Evolutionary conservation across 306 rosid species (phyloP).

Genomic region (Begonia peltatifolia): DNA sequence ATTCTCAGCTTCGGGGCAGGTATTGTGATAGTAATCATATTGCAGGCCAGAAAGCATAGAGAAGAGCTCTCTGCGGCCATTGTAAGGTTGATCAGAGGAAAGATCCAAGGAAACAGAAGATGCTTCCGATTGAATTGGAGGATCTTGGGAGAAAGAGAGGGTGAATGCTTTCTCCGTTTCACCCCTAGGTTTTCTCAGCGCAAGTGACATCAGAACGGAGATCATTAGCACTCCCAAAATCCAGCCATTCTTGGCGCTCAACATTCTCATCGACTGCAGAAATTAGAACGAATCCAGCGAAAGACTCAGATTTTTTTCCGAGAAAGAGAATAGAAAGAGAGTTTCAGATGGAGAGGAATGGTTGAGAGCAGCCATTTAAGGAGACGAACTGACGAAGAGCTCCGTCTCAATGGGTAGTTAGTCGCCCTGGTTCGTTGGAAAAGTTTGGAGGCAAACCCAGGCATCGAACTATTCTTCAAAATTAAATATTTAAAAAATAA

Average conservation of each 20-base stretch:
- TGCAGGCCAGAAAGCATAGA: constrained; percentile 20
- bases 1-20: constrained; percentile 57
- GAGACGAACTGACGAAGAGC: no score
- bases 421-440: background rate
- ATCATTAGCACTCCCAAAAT: background rate
- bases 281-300: no score
- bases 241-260: background rate
- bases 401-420: background rate
- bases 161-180: background rate
- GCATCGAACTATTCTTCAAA: background rate
- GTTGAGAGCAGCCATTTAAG: no score
- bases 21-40: constrained; percentile 40
- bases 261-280: background rate
- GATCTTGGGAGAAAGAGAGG: background rate
- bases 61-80: constrained; percentile 10
- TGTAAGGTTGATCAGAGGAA: background rate
- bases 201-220: background rate
- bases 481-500: background rate
- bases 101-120: background rate
- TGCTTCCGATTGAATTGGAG: background rate
- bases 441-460: background rate
- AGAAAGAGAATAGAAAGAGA: no score
- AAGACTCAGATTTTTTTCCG: no score
- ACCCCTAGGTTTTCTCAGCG: background rate
- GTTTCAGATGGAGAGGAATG: no score